Conservation (phyloP, 2,329 filamentous ascomycete genomes). For the Cladosporium sphaerospermum region DNA sequence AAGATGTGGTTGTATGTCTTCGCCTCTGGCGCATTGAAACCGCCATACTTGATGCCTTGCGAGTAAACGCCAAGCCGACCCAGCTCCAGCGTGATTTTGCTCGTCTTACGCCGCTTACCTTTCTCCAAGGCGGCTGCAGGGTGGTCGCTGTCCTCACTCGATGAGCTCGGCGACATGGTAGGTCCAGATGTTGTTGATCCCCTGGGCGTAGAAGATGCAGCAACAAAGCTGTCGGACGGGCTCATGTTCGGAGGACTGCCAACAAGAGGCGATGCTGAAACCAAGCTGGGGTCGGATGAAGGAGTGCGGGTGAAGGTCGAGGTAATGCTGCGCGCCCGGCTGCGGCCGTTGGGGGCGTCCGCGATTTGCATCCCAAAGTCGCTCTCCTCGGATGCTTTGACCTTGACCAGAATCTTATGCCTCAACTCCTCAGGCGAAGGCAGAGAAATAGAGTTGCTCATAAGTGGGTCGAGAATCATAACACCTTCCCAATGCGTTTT, state of each 20-base stretch:
- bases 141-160: slow-evolving; percentile 72
- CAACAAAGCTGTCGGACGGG: slow-evolving; percentile 42
- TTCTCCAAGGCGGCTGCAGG: slow-evolving; percentile 51
- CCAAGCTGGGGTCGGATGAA: slow-evolving; percentile 50
- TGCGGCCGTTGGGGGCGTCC: slow-evolving; percentile 32
- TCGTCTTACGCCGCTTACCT: slow-evolving; percentile 58
- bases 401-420: slow-evolving; percentile 83
- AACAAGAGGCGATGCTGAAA: slow-evolving; percentile 44
- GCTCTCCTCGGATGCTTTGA: slow-evolving; percentile 65
- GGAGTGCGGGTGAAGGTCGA: slow-evolving; percentile 65
- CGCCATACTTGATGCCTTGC: slow-evolving; percentile 72
- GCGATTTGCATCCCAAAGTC: slow-evolving; percentile 37
- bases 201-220: slow-evolving; percentile 46
- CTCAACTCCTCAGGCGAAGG: slow-evolving; percentile 83
- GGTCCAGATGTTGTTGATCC: slow-evolving; percentile 52
- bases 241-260: slow-evolving; percentile 47
- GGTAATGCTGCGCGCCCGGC: slow-evolving; percentile 61
- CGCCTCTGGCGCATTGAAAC: slow-evolving; percentile 71
- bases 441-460: slow-evolving; percentile 60
- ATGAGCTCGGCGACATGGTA: slow-evolving; percentile 51
- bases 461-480: slow-evolving; percentile 69
- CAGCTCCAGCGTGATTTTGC: slow-evolving; percentile 78
- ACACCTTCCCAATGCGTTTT: slow-evolving; percentile 74
- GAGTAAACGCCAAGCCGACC: slow-evolving; percentile 78
- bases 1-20: slow-evolving; percentile 91